phyloP scores from a whole-genome alignment of 106 monocot genomes.

The Platanthera zijinensis region DNA sequence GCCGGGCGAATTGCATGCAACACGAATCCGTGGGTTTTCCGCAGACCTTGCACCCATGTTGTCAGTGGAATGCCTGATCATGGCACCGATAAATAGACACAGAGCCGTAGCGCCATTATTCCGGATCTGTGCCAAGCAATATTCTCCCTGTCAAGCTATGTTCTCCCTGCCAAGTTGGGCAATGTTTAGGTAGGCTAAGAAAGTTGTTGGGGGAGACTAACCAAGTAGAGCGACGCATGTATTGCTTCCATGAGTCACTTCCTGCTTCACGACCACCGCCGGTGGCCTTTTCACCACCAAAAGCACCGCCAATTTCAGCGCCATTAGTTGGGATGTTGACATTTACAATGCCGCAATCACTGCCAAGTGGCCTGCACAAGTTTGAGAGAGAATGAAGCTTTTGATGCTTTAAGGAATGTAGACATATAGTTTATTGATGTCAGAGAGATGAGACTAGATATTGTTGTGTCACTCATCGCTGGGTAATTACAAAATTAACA shows the following conservation, averaged over 20 bases:
- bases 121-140: no score
- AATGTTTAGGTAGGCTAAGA: no score
- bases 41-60: no score
- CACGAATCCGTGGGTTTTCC: no score
- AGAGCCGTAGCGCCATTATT: no score
- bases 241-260: constrained; percentile 99
- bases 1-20: no score
- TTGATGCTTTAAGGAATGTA: background rate
- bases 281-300: constrained; percentile 98
- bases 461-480: background rate
- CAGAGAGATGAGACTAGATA: background rate
- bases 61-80: no score
- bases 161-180: no score
- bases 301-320: constrained; percentile 98
- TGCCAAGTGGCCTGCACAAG: constrained; percentile 68
- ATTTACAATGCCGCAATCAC: constrained; percentile 68
- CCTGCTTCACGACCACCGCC: constrained; percentile 99
- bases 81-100: no score
- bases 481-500: background rate
- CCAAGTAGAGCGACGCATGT: constrained; percentile 96
- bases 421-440: background rate
- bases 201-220: constrained; percentile 11
- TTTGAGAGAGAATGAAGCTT: constrained; percentile 8
- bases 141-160: no score
- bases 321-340: constrained; percentile 98